Evolutionary conservation across 106 monocot species (phyloP), one percentile per base, ranked within the genome.

Genomic region (Vanilla planifolia): DNA sequence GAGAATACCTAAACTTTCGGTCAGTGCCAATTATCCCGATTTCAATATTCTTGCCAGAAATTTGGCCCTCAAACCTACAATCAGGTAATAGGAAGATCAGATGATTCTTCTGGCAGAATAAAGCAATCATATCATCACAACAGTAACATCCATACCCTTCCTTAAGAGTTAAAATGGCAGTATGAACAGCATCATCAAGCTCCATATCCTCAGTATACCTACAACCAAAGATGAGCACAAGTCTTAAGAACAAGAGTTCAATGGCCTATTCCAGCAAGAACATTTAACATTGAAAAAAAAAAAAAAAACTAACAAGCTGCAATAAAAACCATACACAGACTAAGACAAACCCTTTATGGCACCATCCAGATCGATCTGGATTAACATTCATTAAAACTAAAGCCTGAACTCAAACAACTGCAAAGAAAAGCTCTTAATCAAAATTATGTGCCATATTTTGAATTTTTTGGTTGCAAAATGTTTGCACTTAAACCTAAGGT

Each of bases 161-260:
- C 87, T 96, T 96, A 19, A 96, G 69, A 53, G 96, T 96, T 63
- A 96, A 84, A 65, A 96, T 86, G 22, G 96, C 96, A 60, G 96
- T 96, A 56, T 96, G 96, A 14, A 96, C 78, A 70, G 96, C 96
- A 87, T 96, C 96, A 58, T 96, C 96, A 67, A 96, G 96, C 73
- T 96, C 96, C 90, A 96, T 96, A 58, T 96, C 96, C 44, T 96
- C 96, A 39, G 96, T 96, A 55, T 96, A 96, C 69, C 96, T 96
- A 58, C 13, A 74, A 61, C n/a, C 22, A 23, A 66, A 60, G 16
- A 51, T 13, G 27, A 40, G 6, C 24, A 48, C 5, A 23, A 17
- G 2, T 5, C 30, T 16, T 32, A 73, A 59, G 2, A 37, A 14
- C 19, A 32, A 45, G 10, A 22, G 8, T 10, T 10, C 37, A 22